Base-by-base conservation (phyloP, 176 grass and related monocot genomes). In the Alopecurus myosuroides region DNA sequence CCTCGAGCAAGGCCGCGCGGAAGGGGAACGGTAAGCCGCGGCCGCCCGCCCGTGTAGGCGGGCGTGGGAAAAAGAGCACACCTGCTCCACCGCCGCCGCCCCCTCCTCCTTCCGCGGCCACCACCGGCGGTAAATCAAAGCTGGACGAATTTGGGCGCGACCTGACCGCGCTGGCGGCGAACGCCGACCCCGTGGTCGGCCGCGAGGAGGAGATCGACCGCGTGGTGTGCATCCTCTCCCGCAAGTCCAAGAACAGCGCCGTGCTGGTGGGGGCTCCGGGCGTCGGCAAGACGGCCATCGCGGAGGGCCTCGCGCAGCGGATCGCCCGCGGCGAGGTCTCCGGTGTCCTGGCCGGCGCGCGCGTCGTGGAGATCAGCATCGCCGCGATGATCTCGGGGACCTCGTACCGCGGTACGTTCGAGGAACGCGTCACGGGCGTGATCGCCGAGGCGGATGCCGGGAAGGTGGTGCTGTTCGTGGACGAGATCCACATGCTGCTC, bases 381-480 rank as follows among this genome's bases (percentile, higher is more conserved):
- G 66, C 66, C 35, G 20, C 20, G 20, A 70, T 70, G 66, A 23
- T 70, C 10, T 70, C 89, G 15, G 94, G 94, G 14, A 82, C 94
- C 11, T 91, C 89, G 75, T 91, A 93, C 67, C 86, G 78, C 10
- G 91, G 94, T 11, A 87, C 89, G 60, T 97, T 97, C 36, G 94
- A 93, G 63, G 94, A 95, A 57, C 56, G 94, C 23, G 35, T 93
- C 74, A 96, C 92, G 51, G 57, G 88, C 6, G 88, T 96, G 25
- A 79, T 96, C 41, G 88, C 92, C 85, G 94, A 96, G 75, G 88
- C 91, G 48, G 88, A 91, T 29, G 86, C 88, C 34, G 63, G 91
- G 91, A 95, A 92, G 58, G 93, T 93, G 4, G 92, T 93, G 12
- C 86, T 96, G 15, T 96, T 96, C 86, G 89, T 96, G 37, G 94